Conservation (phyloP, 2,329 filamentous ascomycete species). For the Gremmenia infestans region DNA sequence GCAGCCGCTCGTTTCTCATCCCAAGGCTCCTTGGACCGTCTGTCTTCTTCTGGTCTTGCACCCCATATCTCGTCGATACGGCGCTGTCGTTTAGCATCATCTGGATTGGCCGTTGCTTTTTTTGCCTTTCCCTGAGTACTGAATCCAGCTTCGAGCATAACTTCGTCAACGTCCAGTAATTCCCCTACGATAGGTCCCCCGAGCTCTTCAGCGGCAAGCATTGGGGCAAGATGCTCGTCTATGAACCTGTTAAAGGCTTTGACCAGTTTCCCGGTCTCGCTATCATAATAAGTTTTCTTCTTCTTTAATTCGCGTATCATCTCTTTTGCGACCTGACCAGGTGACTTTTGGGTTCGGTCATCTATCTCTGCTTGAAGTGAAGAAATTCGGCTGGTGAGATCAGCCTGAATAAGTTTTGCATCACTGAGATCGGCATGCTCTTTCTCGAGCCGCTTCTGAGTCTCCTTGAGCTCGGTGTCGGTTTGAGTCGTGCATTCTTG, state of each 20-base stretch:
- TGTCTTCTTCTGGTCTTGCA: slow-evolving; percentile 29
- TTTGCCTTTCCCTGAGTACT: slow-evolving; percentile 54
- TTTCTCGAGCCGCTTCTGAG: slow-evolving; percentile 44
- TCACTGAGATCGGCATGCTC: slow-evolving; percentile 49
- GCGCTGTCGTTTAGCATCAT: slow-evolving; percentile 49
- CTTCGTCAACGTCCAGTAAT: slow-evolving; percentile 57
- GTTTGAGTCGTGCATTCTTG: slow-evolving; percentile 51
- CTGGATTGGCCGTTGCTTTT: slow-evolving; percentile 39
- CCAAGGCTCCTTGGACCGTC: slow-evolving; percentile 37
- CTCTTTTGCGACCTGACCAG: slow-evolving; percentile 58
- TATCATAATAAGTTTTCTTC: slow-evolving; percentile 56
- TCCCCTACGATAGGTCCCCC: slow-evolving; percentile 80
- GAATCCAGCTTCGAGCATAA: slow-evolving; percentile 56
- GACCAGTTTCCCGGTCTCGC: slow-evolving; percentile 56
- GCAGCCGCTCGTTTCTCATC: slow-evolving; percentile 38
- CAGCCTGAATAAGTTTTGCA: slow-evolving; percentile 48
- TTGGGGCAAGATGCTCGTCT: slow-evolving; percentile 61
- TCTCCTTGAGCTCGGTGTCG: slow-evolving; percentile 37
- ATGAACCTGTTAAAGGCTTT: slow-evolving; percentile 66
- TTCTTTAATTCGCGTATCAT: slow-evolving; percentile 55
- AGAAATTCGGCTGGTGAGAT: slow-evolving; percentile 53
- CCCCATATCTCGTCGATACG: slow-evolving; percentile 61
- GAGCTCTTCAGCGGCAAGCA: slow-evolving; percentile 78
- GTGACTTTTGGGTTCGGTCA: slow-evolving; percentile 51
- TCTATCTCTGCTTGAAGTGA: slow-evolving; percentile 53